Evolutionary conservation across 129 eudicot genomes (phyloP).

Genomic region (Deinandra increscens): DNA sequence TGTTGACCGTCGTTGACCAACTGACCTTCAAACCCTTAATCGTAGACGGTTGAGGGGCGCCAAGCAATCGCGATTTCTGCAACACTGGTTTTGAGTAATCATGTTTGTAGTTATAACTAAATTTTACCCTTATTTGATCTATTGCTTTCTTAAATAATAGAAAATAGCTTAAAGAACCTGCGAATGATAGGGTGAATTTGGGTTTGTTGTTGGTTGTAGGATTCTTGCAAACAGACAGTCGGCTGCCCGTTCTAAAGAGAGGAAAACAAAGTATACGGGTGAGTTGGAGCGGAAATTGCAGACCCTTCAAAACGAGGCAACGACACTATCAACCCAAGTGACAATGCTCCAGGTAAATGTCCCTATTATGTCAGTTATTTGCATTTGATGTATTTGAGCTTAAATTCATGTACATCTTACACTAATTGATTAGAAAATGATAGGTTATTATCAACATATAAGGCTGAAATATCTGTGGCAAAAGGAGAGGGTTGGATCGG

Average conservation of each 20-base stretch:
- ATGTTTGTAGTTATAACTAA: no score
- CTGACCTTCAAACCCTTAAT: no score
- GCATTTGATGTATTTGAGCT: neutral
- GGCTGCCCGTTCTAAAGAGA: slow-evolving; percentile 87
- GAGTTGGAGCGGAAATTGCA: slow-evolving; percentile 97
- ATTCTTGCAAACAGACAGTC: slow-evolving; percentile 94
- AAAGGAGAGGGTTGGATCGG: neutral
- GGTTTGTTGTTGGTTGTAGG: no score
- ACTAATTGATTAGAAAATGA: neutral
- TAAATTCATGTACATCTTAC: neutral
- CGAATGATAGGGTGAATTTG: no score
- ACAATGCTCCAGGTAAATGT: slow-evolving; percentile 70
- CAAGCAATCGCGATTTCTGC: no score
- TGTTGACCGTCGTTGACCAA: no score
- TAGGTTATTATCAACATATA: no score
- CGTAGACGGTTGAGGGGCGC: no score
- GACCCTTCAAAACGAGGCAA: slow-evolving; percentile 88
- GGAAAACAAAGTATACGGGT: slow-evolving; percentile 63
- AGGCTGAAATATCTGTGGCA: neutral
- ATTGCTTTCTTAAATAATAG: neutral
- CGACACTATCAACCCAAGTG: slow-evolving; percentile 80
- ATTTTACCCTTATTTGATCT: neutral
- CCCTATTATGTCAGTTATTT: neutral
- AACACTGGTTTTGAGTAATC: no score
- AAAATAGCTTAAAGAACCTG: neutral